Base-by-base conservation (phyloP, 805 yeast species). In the Zygotorulaspora danielsina region DNA sequence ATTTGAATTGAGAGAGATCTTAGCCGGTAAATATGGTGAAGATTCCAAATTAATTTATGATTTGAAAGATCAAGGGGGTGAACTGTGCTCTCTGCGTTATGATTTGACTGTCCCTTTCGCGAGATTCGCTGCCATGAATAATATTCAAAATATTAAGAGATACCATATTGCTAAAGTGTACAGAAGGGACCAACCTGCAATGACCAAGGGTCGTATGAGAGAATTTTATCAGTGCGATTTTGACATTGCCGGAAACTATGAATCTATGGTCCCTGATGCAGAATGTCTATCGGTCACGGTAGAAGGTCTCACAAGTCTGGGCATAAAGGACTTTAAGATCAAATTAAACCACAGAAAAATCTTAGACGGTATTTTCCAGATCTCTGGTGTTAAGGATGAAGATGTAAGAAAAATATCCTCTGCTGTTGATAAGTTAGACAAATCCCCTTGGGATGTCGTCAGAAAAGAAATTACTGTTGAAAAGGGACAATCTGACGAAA, bases 191-290 rank as follows among this genome's bases (percentile, higher is more conserved):
- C 99, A 93, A 67, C 99, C 99, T 4, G 99, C 99, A 6, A 93
- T 93, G 98, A 90, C 97, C 36, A 93, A 93, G 67, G 99, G 99
- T 46, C 79, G 99, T 67, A 93, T 93, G 98, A 84, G 99, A 76
- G 99, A 93, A 67, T 93, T 93, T 59, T 93, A 93, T 66, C 99
- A 93, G 69, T 93, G 99, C 72, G 99, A 93, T 69, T 85, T 93
- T 55, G 99, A 93, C 65, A 72, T 93, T 57, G 99, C 99, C 16
- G 99, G 99, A 38, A 66, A 64, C 41, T 90, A 84, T 63, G 98
- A 93, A 57, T 57, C 80, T 19, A 93, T 93, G 98, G 93, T 93
- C 33, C 95, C 98, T 17, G 99, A 93, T 62, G 79, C 97, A 6
- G 99, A 93, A 68, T 72, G 81, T 42, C 73, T 93, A 68, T 77